These are phyloP conservation scores for Dictyostelium citrinum DNA, from an alignment of 78 protist species.

Conservation along the genomic window DNA sequence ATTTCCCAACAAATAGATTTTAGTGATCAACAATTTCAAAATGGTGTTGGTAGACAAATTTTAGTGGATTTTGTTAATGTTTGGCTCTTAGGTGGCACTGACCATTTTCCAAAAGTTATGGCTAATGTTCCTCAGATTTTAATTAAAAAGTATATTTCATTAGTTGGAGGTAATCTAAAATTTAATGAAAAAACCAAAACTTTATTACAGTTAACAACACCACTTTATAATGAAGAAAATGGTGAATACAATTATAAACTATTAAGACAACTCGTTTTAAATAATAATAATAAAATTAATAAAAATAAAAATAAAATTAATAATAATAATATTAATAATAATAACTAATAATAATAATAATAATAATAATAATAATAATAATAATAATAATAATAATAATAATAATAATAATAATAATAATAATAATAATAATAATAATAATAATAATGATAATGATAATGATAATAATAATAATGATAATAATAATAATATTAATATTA, in stretches of 20 bases:
- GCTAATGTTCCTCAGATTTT: not conserved
- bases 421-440: too few species aligned
- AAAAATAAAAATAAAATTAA: too few species aligned
- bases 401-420: too few species aligned
- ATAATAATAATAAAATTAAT: too few species aligned
- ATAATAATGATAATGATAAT: too few species aligned
- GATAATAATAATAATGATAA: too few species aligned
- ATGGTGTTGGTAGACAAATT: not conserved
- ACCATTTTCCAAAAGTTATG: not conserved
- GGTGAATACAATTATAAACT: not conserved
- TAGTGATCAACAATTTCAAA: not conserved
- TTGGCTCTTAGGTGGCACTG: not conserved
- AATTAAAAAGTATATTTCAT: not conserved
- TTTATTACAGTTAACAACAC: not conserved
- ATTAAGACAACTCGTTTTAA: not conserved
- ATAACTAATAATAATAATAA: too few species aligned
- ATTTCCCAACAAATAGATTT: not conserved
- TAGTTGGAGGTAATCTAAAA: not conserved
- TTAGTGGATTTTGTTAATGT: not conserved
- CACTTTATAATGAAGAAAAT: not conserved
- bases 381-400: too few species aligned
- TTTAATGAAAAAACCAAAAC: not conserved
- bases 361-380: too few species aligned
- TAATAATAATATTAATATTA: too few species aligned
- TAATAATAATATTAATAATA: too few species aligned